A percentile compares a stretch with the other conserved stretches of the same genome.
Evolutionary conservation across 163 green algal genomes (phyloP).

Genomic region (Chlorella variabilis): DNA sequence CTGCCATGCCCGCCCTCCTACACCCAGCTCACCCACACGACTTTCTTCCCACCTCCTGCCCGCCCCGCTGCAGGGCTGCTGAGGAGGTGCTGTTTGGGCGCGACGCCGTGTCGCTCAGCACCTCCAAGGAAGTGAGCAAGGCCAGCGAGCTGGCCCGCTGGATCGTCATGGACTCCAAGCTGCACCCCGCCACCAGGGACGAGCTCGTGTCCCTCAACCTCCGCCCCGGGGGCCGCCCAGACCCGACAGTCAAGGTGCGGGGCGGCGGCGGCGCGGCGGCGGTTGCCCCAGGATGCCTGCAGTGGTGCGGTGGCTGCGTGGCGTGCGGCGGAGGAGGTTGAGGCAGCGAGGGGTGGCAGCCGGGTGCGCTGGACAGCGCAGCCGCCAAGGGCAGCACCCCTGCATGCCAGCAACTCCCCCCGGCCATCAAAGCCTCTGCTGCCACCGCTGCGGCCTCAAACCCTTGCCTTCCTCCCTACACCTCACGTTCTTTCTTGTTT

Average conservation of each 20-base stretch:
- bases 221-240: slow-evolving; percentile 43
- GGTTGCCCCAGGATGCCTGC: no score
- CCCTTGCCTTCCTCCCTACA: neutral
- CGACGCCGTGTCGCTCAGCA: slow-evolving; percentile 67
- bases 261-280: no score
- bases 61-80: slow-evolving; percentile 20
- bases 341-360: no score
- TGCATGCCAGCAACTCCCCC: no score
- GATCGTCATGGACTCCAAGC: slow-evolving; percentile 62
- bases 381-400: no score
- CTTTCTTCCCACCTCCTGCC: neutral
- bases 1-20: neutral
- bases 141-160: slow-evolving; percentile 64
- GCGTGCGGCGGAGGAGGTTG: neutral
- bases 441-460: neutral
- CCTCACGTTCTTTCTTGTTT: neutral
- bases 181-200: slow-evolving; percentile 59
- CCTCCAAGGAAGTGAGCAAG: slow-evolving; percentile 57
- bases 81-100: slow-evolving; percentile 72
- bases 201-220: slow-evolving; percentile 49
- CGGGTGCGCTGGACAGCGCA: no score
- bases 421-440: no score
- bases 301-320: no score
- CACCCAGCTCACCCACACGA: neutral
- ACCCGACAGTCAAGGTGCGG: slow-evolving; percentile 54